Base-by-base conservation (phyloP, 2,329 filamentous ascomycete genomes). In the Ophiognomonia clavigignenti-juglandacearum region DNA sequence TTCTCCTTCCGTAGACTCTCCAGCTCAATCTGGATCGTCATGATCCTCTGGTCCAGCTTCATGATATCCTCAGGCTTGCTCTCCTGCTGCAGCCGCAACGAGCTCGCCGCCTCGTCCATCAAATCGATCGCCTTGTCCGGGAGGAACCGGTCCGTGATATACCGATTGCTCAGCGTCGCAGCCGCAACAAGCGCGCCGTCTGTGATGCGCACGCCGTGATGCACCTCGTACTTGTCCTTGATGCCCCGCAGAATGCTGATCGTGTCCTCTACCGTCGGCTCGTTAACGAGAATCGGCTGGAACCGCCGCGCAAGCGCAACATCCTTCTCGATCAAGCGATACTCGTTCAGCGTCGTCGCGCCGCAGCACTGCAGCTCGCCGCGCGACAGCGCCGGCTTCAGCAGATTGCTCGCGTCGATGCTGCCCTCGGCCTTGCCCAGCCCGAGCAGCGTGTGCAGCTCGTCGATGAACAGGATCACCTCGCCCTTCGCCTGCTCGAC, bases 71-170 rank as follows among this genome's bases (percentile, higher is more conserved):
- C 93, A 0, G 93, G 93, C 58, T 96, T 97, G 57, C 89, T 96
- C 65, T 98, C 93, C 66, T 97, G 93, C 61, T 97, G 92, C 26
- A 97, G 69, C 37, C 95, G 83, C 9, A 97, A 72, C 19, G 90
- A 89, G 51, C 88, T 95, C 1, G 92, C 91, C 9, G 93, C 93
- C 68, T 97, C 93, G 55, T 97, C 93, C 64, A 98, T 93, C 14
- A 97, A 68, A 63, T 97, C 93, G 53, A 98, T 97, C 3, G 93
- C 93, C 64, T 97, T 97, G 67, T 98, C 93, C 0, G 93, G 93
- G 1, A 97, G 73, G 66, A 96, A 97, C 2, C 93, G 85, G 61
- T 97, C 92, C 13, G 91, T 96, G 56, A 98, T 93, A 64, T 97
- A 98, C 43, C 93, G 86, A 60, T 97, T 97, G 53, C 88, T 93